These are phyloP conservation scores for Lepidium africanum DNA, from an alignment of 345 rosid genomes.

Conservation along the genomic window DNA sequence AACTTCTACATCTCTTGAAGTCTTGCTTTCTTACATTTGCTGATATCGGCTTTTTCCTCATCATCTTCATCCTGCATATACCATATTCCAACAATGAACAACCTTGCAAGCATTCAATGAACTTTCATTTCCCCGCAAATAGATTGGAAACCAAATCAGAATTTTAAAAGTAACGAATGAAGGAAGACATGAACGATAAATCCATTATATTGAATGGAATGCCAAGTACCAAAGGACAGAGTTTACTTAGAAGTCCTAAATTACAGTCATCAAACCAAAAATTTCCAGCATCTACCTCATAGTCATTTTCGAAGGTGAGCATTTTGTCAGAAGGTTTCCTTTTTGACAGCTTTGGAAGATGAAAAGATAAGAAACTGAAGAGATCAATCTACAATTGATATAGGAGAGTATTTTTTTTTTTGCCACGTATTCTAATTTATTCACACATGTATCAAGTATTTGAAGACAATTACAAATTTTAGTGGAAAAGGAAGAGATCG, in stretches of 20 bases:
- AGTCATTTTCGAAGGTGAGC: slow-evolving; percentile 11
- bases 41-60: slow-evolving; percentile 37
- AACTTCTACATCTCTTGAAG: slow-evolving; percentile 79
- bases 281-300: slow-evolving; percentile 20
- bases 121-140: neutral
- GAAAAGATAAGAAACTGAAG: too few species aligned
- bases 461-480: too few species aligned
- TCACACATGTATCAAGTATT: too few species aligned
- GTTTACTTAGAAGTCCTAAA: neutral
- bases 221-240: neutral
- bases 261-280: neutral
- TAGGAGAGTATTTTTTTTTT: too few species aligned
- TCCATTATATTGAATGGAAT: neutral
- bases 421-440: too few species aligned
- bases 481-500: too few species aligned
- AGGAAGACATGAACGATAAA: neutral
- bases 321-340: too few species aligned
- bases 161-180: neutral
- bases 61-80: slow-evolving; percentile 42
- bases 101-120: neutral
- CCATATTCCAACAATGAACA: neutral
- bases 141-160: neutral
- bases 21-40: slow-evolving; percentile 84
- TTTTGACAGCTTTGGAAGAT: too few species aligned
- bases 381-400: too few species aligned